Evolutionary conservation across 352 stramenopile species (phyloP), one percentile per base, ranked within the genome.

Genomic region (Globisporangium middletonii): DNA sequence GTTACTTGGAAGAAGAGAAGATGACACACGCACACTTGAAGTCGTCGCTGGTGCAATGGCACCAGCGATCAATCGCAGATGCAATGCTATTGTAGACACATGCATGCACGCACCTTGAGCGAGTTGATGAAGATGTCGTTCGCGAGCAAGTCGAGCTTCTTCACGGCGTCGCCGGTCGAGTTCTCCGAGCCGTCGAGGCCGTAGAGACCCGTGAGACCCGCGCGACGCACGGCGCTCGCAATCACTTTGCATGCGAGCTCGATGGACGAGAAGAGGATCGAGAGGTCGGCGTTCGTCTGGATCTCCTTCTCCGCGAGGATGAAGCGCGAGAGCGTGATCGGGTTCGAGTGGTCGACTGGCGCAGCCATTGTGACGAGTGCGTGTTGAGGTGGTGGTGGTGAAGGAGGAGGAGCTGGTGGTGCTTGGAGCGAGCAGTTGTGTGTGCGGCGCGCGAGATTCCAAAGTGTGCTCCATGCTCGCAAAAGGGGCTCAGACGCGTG

Each of bases 71-170:
- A 7, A 35, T 35, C 30, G 30, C 33, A 38, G 33, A 38, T 6
- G 33, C 11, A 9, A 11, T 38, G 33, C 33, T 38, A 11, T 2
- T 1, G 33, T 23, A 23, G 23, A 23, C 23, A 23, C 23, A 23
- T 23, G 23, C 23, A n/a, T 26, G 23, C 16, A 16, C 58, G 33
- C 4, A 78, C 72, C 69, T 87, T 91, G 62, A 99, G 84, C 49
- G 94, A 89, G 73, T 98, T 99, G 70, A 98, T 95, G 77, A 99
- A 96, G 66, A 95, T 98, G 47, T 99, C 97, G 72, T 99, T 98
- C n/a, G 96, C 87, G 60, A 99, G 83, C 46, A 99, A 75, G 75
- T 99, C 96, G 33, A 99, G 89, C 74, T 99, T 99, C 84, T 99
- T 99, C 48, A 99, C 94, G 60, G 98, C 91, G 69, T 99, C 97